phyloP scores from a whole-genome alignment of 2,329 filamentous ascomycete genomes.

The Cryphonectria carpinicola region DNA sequence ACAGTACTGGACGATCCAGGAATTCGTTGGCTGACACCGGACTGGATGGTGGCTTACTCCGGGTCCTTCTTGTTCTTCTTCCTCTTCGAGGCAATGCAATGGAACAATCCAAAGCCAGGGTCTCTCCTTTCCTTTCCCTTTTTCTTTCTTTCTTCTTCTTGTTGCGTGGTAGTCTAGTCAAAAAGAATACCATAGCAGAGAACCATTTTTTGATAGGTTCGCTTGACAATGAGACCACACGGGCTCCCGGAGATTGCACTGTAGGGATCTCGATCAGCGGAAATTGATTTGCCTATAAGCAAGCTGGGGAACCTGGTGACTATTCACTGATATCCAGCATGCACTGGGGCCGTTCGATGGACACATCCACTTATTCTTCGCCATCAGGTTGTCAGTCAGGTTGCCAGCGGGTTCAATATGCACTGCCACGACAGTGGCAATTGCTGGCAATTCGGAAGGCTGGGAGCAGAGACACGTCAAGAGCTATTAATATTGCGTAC shows the following conservation, averaged over 20 bases:
- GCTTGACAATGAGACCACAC: neutral
- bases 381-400: neutral
- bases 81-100: neutral
- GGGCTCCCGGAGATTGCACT: neutral
- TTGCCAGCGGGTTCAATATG: neutral
- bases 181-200: neutral
- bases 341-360: neutral
- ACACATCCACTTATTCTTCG: neutral
- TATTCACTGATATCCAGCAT: neutral
- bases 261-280: slow-evolving; percentile 1
- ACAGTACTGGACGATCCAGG: neutral
- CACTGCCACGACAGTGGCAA: slow-evolving; percentile 1
- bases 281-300: neutral
- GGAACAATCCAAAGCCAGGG: neutral
- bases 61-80: neutral
- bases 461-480: neutral
- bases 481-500: neutral
- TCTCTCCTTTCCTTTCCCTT: neutral
- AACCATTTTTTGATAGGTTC: neutral
- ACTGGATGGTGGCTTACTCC: neutral
- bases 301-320: slow-evolving; percentile 2
- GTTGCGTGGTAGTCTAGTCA: neutral
- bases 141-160: neutral
- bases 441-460: neutral
- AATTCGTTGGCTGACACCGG: neutral